These are phyloP conservation scores for Pseudohalonectria lignicola DNA, from an alignment of 2,329 filamentous ascomycete genomes.

Conservation along the genomic window DNA sequence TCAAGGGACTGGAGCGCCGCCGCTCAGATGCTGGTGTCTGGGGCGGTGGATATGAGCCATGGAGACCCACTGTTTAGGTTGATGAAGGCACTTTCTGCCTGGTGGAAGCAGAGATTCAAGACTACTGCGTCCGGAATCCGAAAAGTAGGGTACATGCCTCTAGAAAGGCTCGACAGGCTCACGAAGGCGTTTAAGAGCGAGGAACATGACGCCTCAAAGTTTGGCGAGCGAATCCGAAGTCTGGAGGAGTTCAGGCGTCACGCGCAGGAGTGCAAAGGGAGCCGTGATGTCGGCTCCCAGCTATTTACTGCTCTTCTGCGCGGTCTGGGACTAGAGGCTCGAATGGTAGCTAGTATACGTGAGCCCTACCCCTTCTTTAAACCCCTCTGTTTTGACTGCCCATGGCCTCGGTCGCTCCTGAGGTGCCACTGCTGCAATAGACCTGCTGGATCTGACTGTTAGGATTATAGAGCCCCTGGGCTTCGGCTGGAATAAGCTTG, in stretches of 20 bases:
- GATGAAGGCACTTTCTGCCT: slow-evolving; percentile 64
- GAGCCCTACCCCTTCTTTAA: too few relatives aligned
- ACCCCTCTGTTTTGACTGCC: not conserved
- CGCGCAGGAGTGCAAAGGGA: slow-evolving; percentile 65
- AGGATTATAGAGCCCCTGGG: slow-evolving; percentile 52
- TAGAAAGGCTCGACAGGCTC: slow-evolving; percentile 64
- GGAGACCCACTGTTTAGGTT: slow-evolving; percentile 74
- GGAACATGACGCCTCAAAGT: slow-evolving; percentile 41
- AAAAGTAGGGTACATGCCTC: slow-evolving; percentile 81
- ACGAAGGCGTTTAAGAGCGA: slow-evolving; percentile 58
- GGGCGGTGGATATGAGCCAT: slow-evolving; percentile 64
- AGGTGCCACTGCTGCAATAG: too few relatives aligned
- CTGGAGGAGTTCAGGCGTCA: slow-evolving; percentile 56
- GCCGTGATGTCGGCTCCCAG: slow-evolving; percentile 78
- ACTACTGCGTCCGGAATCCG: slow-evolving; percentile 68
- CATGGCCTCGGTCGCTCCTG: too few relatives aligned
- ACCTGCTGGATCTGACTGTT: not conserved
- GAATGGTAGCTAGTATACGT: slow-evolving; percentile 71
- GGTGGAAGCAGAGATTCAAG: slow-evolving; percentile 80
- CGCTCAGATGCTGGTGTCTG: slow-evolving; percentile 58
- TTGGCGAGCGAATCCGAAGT: slow-evolving; percentile 66
- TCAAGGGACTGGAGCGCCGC: slow-evolving; percentile 59
- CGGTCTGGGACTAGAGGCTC: slow-evolving; percentile 68
- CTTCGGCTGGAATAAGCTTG: slow-evolving; percentile 81
- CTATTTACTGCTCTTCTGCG: slow-evolving; percentile 80